Conservation (phyloP, 1,284 basidiomycete genomes). For the Tylopilus sp. region DNA sequence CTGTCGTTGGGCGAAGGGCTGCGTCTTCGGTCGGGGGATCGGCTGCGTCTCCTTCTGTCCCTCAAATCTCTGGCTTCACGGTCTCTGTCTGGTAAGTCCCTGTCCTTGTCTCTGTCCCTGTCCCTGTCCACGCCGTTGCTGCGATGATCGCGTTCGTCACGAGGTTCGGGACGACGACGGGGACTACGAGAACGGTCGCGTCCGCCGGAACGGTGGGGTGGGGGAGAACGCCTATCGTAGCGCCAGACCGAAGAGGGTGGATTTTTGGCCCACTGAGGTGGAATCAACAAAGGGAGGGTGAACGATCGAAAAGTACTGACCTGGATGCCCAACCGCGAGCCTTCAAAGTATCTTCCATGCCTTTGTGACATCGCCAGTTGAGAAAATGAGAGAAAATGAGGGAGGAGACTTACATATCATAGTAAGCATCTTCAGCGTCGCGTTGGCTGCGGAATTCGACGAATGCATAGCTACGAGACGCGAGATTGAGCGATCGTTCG, state of each 20-base stretch:
- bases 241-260: conserved; percentile 86
- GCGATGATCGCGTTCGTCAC: conserved; percentile 41
- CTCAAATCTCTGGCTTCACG: conserved; percentile 31
- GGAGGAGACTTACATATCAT: conserved; percentile 69
- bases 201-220: conserved; percentile 44
- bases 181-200: conserved; percentile 45
- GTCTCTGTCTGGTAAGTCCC: conserved; percentile 27
- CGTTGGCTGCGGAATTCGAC: conserved; percentile 81
- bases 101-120: conserved; percentile 44
- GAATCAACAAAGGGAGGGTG: background rate
- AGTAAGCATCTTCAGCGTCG: conserved; percentile 86
- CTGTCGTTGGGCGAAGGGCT: conserved; percentile 47
- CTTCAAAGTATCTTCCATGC: conserved; percentile 83
- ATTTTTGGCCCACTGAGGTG: conserved; percentile 79
- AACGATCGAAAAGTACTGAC: conserved; percentile 35
- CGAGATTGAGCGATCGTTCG: conserved; percentile 63
- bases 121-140: conserved; percentile 42
- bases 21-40: conserved; percentile 46
- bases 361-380: conserved; percentile 37
- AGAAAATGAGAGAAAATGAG: conserved; percentile 6
- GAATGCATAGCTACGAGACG: conserved; percentile 79
- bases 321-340: conserved; percentile 76
- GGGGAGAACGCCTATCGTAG: conserved; percentile 60
- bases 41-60: conserved; percentile 46
- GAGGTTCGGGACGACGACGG: conserved; percentile 34